Evolutionary conservation across 192 early-diverging fungal genomes (phyloP), one percentile per base, ranked within the genome.

Genomic region (Coemansia sp.): DNA sequence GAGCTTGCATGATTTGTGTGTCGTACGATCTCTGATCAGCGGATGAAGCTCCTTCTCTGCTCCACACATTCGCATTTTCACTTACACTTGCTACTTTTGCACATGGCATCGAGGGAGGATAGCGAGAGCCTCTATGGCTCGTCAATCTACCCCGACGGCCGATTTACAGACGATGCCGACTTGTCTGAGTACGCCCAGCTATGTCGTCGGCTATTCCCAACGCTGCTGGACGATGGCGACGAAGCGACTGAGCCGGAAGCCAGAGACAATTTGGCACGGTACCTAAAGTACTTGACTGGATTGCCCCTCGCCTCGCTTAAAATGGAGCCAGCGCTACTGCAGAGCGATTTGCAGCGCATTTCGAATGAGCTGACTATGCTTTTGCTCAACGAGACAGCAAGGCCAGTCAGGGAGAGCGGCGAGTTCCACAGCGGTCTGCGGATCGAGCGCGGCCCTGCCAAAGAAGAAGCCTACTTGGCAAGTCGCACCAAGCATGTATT

Each of bases 171-270:
- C 38, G 75, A 78, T 44, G 57, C 43, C 18, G 69, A 78, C 52
- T 66, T 78, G 24, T 58, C 75, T 8, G 75, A 78, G 55, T 78
- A 78, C 65, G 62, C 56, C 14, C 75, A 78, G 55, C 62, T 78
- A 27, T 71, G 69, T 53, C 68, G 69, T 6, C 64, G 69, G n/a
- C 37, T 78, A 48, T 71, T 78, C 41, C 75, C 75, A 10, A 48
- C 33, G 26, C 33, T 72, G 39, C 52, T 68, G 8, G 53, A 39
- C 19, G 35, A 21, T 27, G 41, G 17, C 46, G 66, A 75, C 26
- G 55, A 53, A 26, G 43, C 43, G 11, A 33, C 34, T 1, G 75
- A 64, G 48, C 75, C 64, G 1, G 75, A 78, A 42, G 36, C 56
- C 3, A 68, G 71, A 42, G 75, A 78, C 46, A 53, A 43, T 12